phyloP scores from a whole-genome alignment of 2,329 filamentous ascomycete genomes.

The Podosphaera aphanis region DNA sequence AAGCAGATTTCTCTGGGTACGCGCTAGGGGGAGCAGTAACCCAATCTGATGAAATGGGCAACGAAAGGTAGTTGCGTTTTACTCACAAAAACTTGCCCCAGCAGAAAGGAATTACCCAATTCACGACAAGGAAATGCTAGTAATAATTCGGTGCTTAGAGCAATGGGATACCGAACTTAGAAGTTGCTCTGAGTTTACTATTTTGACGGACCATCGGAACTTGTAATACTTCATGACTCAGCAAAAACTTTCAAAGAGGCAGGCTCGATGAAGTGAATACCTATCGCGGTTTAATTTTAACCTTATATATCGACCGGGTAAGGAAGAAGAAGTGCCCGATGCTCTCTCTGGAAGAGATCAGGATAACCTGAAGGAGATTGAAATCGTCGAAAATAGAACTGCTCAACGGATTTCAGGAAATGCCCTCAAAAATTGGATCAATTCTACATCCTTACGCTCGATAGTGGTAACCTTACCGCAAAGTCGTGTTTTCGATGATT shows the following conservation, averaged over 20 bases:
- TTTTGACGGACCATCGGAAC: neutral
- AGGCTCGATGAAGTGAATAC: neutral
- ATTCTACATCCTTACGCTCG: neutral
- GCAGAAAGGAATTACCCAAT: neutral
- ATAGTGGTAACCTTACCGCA: neutral
- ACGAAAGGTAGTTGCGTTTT: neutral
- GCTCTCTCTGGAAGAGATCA: neutral
- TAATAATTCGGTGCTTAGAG: neutral
- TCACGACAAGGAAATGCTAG: neutral
- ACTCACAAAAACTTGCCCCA: neutral
- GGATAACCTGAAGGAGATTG: neutral
- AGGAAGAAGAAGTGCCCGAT: neutral
- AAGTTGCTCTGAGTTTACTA: neutral
- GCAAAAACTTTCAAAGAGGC: neutral
- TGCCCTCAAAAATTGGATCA: neutral
- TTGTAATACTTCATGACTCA: neutral
- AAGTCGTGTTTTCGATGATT: neutral
- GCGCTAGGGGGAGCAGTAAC: neutral
- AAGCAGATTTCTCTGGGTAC: neutral
- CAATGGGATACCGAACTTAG: neutral
- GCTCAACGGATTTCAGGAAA: neutral
- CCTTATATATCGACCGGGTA: neutral
- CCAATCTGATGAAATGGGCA: neutral
- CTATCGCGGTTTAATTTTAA: neutral
- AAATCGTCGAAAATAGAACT: no score